Evolutionary conservation across 805 yeast species (phyloP), one percentile per base, ranked within the genome.

Genomic region (Kluyveromyces dobzhanskii): DNA sequence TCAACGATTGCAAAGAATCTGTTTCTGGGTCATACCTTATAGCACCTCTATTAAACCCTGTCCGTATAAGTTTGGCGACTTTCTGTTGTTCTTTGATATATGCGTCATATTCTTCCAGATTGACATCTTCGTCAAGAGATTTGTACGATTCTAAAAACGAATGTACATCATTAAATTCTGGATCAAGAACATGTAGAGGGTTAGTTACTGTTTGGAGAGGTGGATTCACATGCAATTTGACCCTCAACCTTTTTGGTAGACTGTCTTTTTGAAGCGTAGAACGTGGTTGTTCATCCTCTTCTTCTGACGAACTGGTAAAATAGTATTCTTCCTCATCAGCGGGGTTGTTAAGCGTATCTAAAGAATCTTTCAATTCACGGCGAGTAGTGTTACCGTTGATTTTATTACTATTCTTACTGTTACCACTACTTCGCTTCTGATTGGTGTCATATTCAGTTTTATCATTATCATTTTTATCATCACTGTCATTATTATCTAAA

Each of bases 51-150:
- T 66, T 54, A 3, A 74, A 66, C 27, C 76, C 83, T 29, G 59
- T 63, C 44, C 64, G 70, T 39, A 75, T 73, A 42, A 57, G 65
- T 12, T 51, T 54, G 18, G 76, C 54, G 2, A 75, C 46, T 2
- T 53, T 55, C 7, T 56, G 56, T 47, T 85, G 92, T 19, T 72
- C 74, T 0, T 57, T 51, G 31, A 86, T 63, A 16, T 74, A 70
- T n/a, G 59, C 59, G 1, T 76, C 70, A 44, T 73, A 85, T 47
- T 86, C 94, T 35, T 76, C 79, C 4, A 51, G 43, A 0, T 75
- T 55, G 35, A 79, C 57, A 47, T 80, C 86, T 40, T 80, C 88
- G 25, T 78, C 78, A 12, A 82, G 58, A 0, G 74, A 64, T 40
- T 66, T 70, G 56, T 68, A 84, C 0, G 85, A 76, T n/a, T 60